Evolutionary conservation across 1,139 yeast genomes (phyloP).

Genomic region (Starmera stellimalicola): DNA sequence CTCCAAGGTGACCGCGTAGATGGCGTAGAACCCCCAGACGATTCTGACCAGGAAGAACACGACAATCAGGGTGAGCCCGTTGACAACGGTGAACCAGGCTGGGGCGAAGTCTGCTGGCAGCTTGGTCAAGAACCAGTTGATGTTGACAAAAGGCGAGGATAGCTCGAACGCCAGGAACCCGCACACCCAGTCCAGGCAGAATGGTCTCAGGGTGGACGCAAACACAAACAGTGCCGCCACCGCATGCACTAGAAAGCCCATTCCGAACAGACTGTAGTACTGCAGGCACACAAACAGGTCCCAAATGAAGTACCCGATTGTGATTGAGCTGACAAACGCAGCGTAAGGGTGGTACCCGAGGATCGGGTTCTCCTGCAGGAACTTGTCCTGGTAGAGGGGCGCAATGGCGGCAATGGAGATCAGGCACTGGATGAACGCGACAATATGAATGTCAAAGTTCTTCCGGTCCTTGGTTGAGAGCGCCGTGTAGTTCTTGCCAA

Average conservation of each 20-base stretch:
- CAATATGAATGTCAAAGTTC: conserved; percentile 84
- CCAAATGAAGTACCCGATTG: conserved; percentile 88
- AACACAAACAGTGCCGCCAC: conserved; percentile 70
- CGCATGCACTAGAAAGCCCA: conserved; percentile 81
- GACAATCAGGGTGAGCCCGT: conserved; percentile 62
- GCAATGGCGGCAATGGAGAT: conserved; percentile 44
- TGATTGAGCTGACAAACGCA: conserved; percentile 61
- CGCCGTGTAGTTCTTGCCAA: conserved; percentile 40
- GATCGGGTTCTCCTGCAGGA: conserved; percentile 32
- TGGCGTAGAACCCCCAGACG: conserved; percentile 81
- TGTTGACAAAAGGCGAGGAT: conserved; percentile 88
- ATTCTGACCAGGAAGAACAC: conserved; percentile 75
- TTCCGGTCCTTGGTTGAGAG: conserved; percentile 38
- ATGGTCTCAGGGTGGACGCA: conserved; percentile 50
- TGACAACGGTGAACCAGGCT: conserved; percentile 44
- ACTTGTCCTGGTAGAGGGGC: conserved; percentile 53
- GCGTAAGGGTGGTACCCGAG: conserved; percentile 67
- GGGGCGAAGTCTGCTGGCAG: conserved; percentile 54
- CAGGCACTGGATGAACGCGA: conserved; percentile 75
- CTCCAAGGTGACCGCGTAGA: conserved; percentile 25
- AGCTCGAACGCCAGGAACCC: conserved; percentile 79
- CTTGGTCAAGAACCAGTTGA: conserved; percentile 84
- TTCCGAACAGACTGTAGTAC: conserved; percentile 60
- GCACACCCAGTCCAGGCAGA: conserved; percentile 76
- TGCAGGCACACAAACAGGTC: conserved; percentile 61